These are phyloP conservation scores for Eutrema yunnanense DNA, from an alignment of 345 rosid genomes.

Conservation along the genomic window DNA sequence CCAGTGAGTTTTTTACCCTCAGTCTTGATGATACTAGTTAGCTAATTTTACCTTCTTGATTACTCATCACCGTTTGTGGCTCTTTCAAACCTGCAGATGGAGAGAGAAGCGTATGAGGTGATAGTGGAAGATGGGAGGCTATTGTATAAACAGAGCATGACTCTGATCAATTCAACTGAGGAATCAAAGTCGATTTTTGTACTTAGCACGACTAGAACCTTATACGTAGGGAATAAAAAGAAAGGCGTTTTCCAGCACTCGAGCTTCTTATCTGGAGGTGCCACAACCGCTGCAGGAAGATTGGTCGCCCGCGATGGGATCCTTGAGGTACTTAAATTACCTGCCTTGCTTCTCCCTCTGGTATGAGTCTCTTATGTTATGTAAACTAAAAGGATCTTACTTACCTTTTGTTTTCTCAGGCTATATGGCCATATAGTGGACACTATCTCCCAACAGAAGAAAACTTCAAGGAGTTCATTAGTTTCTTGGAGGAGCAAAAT, in stretches of 20 bases:
- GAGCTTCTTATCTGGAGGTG: slow-evolving; percentile 67
- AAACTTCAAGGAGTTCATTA: slow-evolving; percentile 48
- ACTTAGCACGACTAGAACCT: slow-evolving; percentile 55
- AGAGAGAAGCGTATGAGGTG: slow-evolving; percentile 65
- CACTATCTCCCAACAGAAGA: slow-evolving; percentile 70
- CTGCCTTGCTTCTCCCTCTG: neutral
- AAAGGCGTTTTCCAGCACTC: slow-evolving; percentile 63
- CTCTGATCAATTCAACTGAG: slow-evolving; percentile 39
- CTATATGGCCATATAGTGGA: slow-evolving; percentile 72
- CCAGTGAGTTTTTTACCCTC: slow-evolving; percentile 37
- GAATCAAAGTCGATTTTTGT: slow-evolving; percentile 63
- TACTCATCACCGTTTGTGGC: neutral
- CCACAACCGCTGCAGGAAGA: slow-evolving; percentile 64
- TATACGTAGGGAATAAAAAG: slow-evolving; percentile 59
- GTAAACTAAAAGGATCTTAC: neutral
- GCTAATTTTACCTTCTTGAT: neutral
- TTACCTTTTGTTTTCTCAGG: slow-evolving; percentile 27
- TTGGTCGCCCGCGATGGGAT: slow-evolving; percentile 48
- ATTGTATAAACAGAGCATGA: slow-evolving; percentile 42
- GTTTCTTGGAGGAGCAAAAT: slow-evolving; percentile 50
- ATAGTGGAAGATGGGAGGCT: slow-evolving; percentile 55
- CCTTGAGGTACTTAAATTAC: slow-evolving; percentile 40
- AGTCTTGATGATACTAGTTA: neutral
- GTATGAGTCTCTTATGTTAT: neutral
- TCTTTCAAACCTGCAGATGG: slow-evolving; percentile 37